A percentile compares a stretch with the other conserved stretches of the same genome.
phyloP scores from a whole-genome alignment of 2,329 filamentous ascomycete species.

The Mycosphaerelloides madeirae region DNA sequence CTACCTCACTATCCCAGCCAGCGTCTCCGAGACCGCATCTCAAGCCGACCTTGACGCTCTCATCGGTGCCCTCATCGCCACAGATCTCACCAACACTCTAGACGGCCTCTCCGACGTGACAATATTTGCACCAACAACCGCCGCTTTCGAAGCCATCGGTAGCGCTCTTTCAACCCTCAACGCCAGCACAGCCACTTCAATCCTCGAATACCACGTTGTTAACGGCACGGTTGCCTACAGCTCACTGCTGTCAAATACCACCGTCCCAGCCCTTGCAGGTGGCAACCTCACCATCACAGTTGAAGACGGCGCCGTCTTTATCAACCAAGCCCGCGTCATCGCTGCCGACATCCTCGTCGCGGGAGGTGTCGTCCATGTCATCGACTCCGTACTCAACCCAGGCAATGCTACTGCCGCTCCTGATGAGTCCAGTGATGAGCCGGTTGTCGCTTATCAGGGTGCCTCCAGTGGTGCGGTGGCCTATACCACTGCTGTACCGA shows the following conservation, averaged over 20 bases:
- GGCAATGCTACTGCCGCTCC: constrained; percentile 41
- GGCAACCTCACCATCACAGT: constrained; percentile 39
- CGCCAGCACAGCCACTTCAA: constrained; percentile 43
- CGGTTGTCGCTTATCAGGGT: constrained; percentile 49
- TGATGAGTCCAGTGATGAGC: constrained; percentile 39
- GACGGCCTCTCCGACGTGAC: constrained; percentile 49
- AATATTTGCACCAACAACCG: constrained; percentile 60
- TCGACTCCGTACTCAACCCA: constrained; percentile 58
- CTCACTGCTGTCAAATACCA: constrained; percentile 35
- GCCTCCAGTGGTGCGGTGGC: constrained; percentile 49
- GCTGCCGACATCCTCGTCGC: constrained; percentile 40
- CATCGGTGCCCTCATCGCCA: constrained; percentile 37
- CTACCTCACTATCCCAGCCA: constrained; percentile 39
- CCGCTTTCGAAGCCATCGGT: constrained; percentile 55
- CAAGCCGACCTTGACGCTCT: constrained; percentile 36
- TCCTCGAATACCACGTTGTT: constrained; percentile 63
- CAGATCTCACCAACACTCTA: constrained; percentile 40
- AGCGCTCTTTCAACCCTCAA: constrained; percentile 48
- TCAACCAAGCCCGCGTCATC: constrained; percentile 42
- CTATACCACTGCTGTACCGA: constrained; percentile 52
- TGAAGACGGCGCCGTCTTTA: constrained; percentile 35
- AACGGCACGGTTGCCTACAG: constrained; percentile 53
- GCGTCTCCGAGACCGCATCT: constrained; percentile 18
- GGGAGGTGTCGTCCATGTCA: constrained; percentile 48
- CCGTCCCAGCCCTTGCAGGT: constrained; percentile 36